Conservation (phyloP, 108 stramenopile genomes). For the Tribonema minus region DNA sequence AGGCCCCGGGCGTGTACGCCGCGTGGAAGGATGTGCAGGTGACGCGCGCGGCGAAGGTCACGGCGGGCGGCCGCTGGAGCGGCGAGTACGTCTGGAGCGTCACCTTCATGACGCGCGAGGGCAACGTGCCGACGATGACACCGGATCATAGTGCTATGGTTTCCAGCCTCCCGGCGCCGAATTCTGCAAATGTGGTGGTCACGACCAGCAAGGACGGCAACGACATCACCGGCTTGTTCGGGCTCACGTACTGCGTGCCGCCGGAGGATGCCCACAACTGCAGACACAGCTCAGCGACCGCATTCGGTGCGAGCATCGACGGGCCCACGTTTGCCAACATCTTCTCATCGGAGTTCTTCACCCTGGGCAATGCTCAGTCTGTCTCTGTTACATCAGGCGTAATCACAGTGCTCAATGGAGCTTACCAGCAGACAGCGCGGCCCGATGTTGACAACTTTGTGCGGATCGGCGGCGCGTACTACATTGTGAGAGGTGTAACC, state of each 20-base stretch:
- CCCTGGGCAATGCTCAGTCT: neutral
- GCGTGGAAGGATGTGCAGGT: neutral
- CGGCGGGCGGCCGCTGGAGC: slow-evolving; percentile 52
- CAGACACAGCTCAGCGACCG: no score
- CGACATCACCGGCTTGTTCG: slow-evolving; percentile 68
- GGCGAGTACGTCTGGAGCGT: slow-evolving; percentile 76
- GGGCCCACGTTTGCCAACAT: neutral
- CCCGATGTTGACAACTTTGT: neutral
- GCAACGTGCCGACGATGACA: slow-evolving; percentile 69
- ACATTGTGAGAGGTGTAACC: neutral
- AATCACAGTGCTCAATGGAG: neutral
- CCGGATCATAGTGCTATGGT: no score
- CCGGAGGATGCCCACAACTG: no score
- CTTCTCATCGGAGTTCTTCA: slow-evolving; percentile 58
- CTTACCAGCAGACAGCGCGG: neutral
- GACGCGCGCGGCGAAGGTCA: neutral
- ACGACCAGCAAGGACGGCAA: slow-evolving; percentile 64
- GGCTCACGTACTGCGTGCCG: slow-evolving; percentile 54
- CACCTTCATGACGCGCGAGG: slow-evolving; percentile 61
- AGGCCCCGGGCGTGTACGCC: no score
- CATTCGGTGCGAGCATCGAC: no score
- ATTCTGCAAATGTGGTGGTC: slow-evolving; percentile 20
- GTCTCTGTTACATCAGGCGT: neutral
- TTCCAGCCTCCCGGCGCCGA: slow-evolving; percentile 44
- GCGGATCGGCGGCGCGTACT: neutral